Percentiles rank a stretch among this genome's conserved stretches.
phyloP scores from a whole-genome alignment of 441 rosid genomes.

The Mallotus japonicus region DNA sequence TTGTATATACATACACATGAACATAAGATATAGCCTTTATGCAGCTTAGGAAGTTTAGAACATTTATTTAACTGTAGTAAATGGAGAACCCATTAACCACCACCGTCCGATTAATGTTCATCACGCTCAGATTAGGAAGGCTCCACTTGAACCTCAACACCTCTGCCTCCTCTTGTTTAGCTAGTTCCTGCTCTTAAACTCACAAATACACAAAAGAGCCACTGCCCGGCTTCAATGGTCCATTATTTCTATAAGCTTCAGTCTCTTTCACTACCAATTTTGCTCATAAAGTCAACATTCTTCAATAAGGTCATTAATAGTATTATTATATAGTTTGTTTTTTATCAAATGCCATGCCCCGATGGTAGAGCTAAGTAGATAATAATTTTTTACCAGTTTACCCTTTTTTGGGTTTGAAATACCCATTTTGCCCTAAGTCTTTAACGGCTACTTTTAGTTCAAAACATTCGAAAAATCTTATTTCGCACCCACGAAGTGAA shows the following conservation, averaged over 20 bases:
- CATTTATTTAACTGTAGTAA: too few species aligned
- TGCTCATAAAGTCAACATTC: neutral
- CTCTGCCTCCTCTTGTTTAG: neutral
- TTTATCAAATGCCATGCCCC: neutral
- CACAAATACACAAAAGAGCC: neutral
- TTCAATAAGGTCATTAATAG: neutral
- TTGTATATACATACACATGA: too few species aligned
- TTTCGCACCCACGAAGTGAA: too few species aligned
- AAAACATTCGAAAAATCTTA: neutral
- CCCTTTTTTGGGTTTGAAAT: neutral
- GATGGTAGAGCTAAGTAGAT: too few species aligned
- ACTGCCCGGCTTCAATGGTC: neutral
- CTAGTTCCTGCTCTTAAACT: neutral
- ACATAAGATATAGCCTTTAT: too few species aligned
- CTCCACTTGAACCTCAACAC: neutral
- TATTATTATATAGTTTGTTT: too few species aligned
- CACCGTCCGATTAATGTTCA: neutral
- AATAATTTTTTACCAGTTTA: neutral
- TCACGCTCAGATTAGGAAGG: neutral
- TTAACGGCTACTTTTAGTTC: neutral
- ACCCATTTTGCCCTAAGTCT: too few species aligned
- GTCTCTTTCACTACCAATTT: slow-evolving; percentile 1
- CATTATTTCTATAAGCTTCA: neutral
- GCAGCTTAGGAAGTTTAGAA: too few species aligned
- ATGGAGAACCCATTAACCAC: neutral